Evolutionary conservation across 179 eudicot genomes (phyloP), one percentile per base, ranked within the genome.

Genomic region (Vitellaria paradoxa): DNA sequence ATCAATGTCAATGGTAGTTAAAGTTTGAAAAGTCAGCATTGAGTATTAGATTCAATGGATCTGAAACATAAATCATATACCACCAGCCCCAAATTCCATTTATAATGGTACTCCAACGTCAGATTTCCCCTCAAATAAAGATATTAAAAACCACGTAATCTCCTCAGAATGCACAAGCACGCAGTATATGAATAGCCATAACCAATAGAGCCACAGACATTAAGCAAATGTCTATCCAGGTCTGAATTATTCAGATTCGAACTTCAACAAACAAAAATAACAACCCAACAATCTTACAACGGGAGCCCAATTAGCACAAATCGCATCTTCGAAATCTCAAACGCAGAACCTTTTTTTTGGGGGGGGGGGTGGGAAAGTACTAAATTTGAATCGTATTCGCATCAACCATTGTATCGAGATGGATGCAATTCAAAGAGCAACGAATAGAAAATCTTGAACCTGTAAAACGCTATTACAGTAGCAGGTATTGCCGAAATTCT

Each of bases 391-490:
- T 15, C 8, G 12, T 50, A 50, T 50, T 12, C 37, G 46, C 7
- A 26, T 7, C 67, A 45, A 20, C 6, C 42, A 20, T 20, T 11
- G 7, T 2, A 23, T 3, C 14, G 0, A 23, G 4, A 74, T 13
- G 45, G 24, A 57, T 3, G 67, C 64, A 42, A 61, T 9, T 63
- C 6, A 5, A 57, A 26, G 50, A 65, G 59, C 23, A 50, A 47
- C 5, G 69, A 11, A 15, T 63, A 5, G 46, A 79, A 76, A 15
- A 11, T 23, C 24, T 6, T 65, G 14, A 17, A 92, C 97, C 97
- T 92, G 97, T 70, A 92, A 81, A 57, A 92, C 97, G 78, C 95
- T 91, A 82, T 92, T 92, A 81, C 97, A 92, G 78, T 92, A 92
- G 83, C 97, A 92, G 73, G 97, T 92, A 46, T 92, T 92, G 81